Evolutionary conservation across 116 monocot genomes (phyloP), one percentile per base, ranked within the genome.

Genomic region (Zostera marina): DNA sequence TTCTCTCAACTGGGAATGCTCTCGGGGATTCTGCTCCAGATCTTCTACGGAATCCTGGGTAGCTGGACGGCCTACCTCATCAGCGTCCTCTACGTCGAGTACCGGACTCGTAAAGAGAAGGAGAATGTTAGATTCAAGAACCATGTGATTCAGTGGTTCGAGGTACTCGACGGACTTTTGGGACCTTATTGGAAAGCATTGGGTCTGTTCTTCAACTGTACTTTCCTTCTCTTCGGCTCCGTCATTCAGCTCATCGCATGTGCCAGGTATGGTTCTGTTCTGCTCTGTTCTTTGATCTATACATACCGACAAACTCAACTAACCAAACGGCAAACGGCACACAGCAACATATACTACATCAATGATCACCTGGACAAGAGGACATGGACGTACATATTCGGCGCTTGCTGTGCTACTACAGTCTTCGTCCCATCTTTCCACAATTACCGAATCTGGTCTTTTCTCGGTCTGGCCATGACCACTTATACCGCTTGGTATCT

Each of bases 41-140:
- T 89, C 10, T 89, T 89, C 73, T 89, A 89, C 68, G 88, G 89
- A 13, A 24, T 84, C 53, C 61, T 89, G 75, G 89, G 89, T 20
- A 89, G 89, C 81, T 89, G 89, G 89, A 84, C 84, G 3, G 89
- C 89, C 1, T 89, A 89, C 62, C 84, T 89, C 71, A 89, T 89
- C 77, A 89, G 89, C 38, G 84, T 81, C 20, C 89, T 84, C 52
- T 89, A 84, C 70, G 72, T 89, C 42, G 89, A 89, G 67, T 89
- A 79, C 72, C 64, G 83, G 3, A 54, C 68, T 49, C 72, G 88
- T 23, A 89, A 83, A 57, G 83, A 89, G 75, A 89, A 83, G 80
- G 83, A 83, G 66, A 77, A 77, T 42, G 72, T 76, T 66, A 80
- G 76, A 68, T 89, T 89, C 80, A 83, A 81, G 71, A 89, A 89